Conservation (phyloP, 257 asterid genomes). For the Mitragyna speciosa region DNA sequence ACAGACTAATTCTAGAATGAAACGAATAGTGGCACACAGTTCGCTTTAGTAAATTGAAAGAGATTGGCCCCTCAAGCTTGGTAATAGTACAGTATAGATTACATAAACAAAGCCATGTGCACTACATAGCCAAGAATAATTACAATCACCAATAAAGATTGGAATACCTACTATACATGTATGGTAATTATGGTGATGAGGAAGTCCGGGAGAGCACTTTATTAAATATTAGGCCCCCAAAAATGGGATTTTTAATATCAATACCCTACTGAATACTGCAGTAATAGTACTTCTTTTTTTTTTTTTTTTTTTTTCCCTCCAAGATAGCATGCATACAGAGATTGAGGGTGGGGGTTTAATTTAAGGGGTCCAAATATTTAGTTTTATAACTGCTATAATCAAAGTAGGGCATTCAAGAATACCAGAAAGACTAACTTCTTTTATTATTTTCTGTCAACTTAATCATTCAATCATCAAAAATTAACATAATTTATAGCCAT, state of each 20-base stretch:
- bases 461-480: not conserved
- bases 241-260: not conserved
- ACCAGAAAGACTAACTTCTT: not conserved
- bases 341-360: conserved; percentile 16
- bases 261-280: not conserved
- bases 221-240: not conserved
- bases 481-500: not conserved
- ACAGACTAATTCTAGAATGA: not conserved
- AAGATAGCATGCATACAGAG: not conserved
- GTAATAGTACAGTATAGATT: conserved; percentile 18
- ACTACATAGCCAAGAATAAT: conserved; percentile 40
- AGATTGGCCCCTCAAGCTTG: conserved; percentile 12
- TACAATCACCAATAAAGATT: conserved; percentile 34
- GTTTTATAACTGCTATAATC: not conserved
- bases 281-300: not conserved
- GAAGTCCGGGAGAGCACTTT: not conserved
- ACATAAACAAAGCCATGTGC: conserved; percentile 50
- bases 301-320: not conserved
- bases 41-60: not conserved
- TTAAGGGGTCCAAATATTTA: conserved; percentile 17
- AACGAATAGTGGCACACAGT: not conserved
- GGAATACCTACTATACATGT: conserved; percentile 15
- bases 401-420: not conserved
- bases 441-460: not conserved
- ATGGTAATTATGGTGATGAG: conserved; percentile 8